A percentile compares a stretch with the other conserved stretches of the same genome.
Conservation (phyloP, 805 yeast genomes). For the Komagataella populi region DNA sequence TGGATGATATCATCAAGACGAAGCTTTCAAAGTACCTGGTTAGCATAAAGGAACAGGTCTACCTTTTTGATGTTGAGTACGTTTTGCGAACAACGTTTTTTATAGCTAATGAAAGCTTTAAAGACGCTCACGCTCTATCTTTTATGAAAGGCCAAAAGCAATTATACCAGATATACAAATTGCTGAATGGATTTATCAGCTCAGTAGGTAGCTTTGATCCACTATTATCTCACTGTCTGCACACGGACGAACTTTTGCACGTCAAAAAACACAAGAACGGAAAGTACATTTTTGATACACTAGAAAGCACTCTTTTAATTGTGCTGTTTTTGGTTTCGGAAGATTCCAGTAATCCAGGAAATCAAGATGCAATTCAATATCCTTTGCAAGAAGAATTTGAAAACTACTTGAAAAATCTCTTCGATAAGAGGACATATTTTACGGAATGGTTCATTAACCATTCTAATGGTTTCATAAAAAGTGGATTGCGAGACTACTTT, state of each 20-base stretch:
- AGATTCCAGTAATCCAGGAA: background rate
- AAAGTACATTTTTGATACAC: background rate
- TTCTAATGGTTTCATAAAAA: slow-evolving; percentile 4
- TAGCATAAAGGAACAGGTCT: background rate
- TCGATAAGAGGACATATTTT: slow-evolving; percentile 5
- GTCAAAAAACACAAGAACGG: background rate
- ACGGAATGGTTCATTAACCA: slow-evolving; percentile 4
- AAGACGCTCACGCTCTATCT: background rate
- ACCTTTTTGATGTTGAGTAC: background rate
- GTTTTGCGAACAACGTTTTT: background rate
- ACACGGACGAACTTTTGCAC: background rate
- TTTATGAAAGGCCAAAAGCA: background rate
- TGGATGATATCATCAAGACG: slow-evolving; percentile 2
- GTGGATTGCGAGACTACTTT: background rate
- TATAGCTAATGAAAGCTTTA: background rate
- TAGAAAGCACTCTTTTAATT: background rate
- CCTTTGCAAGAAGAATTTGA: background rate
- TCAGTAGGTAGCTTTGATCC: background rate
- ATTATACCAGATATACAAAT: background rate
- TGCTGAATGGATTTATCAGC: background rate
- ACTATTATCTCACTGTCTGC: background rate
- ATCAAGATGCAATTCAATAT: background rate
- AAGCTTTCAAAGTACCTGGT: background rate
- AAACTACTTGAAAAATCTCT: background rate
- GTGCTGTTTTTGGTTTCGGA: background rate